Base-by-base conservation (phyloP, 106 monocot species). In the Apostasia ramifera region DNA sequence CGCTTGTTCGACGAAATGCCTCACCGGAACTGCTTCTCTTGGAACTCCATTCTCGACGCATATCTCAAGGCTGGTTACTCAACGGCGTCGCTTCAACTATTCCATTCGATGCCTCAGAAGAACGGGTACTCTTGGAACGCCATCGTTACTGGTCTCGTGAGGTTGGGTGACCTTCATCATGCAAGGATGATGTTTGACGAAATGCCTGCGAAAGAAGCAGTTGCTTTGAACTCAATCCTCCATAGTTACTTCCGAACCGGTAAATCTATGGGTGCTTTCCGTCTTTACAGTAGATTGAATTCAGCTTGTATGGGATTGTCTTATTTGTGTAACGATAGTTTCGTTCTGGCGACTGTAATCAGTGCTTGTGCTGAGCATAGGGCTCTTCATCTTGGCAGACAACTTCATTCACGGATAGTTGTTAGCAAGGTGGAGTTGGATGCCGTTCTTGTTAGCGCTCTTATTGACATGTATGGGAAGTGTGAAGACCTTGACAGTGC, bases 391-490 rank as follows among this genome's bases (percentile, higher is more conserved):
- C 52, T 57, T 42, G 89, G 93, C 41, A 81, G 67, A 69, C 89
- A 89, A 61, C 55, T 84, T 26, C 93, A 93, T 64, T 73, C 78
- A 0, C 76, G 70, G 3, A 67, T 86, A 53, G 40, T 89, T 9
- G 57, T 80, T 51, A 42, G 47, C 6, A 3, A 56, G 26, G 72
- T 86, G 4, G 77, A 75, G 40, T 39, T 81, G 47, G 93, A 93
- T 69, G 74, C 84, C 1, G 81, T 84, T 15, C 54, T 89, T 59
- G 66, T 74, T 6, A 86, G 86, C 43, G 47, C 89, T 8, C 74
- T 93, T 40, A 79, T 89, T 40, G 75, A 93, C 64, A 86, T 93
- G 93, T 93, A 93, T 68, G 73, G 77, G 11, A 93, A 93, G 55
- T 89, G 82, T 44, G 82, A 75, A 68, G 86, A 86, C 69, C 67